phyloP scores from a whole-genome alignment of 2,329 filamentous ascomycete genomes.

The Microdochium bolleyi region DNA sequence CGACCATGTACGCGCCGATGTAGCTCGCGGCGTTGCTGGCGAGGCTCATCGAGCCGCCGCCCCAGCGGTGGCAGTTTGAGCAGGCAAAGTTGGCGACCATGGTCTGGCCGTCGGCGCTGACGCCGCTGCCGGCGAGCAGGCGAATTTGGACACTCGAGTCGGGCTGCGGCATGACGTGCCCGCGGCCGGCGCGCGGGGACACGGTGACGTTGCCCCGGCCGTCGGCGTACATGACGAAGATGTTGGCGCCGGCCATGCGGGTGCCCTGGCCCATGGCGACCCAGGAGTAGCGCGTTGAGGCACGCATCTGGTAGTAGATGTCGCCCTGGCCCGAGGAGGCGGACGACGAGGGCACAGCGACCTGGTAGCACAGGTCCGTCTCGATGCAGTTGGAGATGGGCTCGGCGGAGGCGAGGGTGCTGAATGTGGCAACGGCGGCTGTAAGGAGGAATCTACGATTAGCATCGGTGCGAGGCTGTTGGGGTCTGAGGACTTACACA shows the following conservation, averaged over 20 bases:
- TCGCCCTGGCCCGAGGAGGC: slow-evolving; percentile 40
- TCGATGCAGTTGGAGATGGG: slow-evolving; percentile 31
- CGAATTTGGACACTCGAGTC: slow-evolving; percentile 36
- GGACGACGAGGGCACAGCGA: slow-evolving; percentile 45
- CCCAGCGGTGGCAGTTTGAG: slow-evolving; percentile 42
- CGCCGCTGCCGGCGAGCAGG: slow-evolving; percentile 51
- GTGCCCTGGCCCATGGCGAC: slow-evolving; percentile 49
- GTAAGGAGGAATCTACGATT: background rate
- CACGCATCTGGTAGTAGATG: slow-evolving; percentile 54
- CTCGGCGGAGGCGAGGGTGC: slow-evolving; percentile 14
- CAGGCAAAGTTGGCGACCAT: slow-evolving; percentile 56
- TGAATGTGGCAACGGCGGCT: background rate
- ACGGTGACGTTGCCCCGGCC: slow-evolving; percentile 52
- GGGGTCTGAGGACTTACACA: background rate
- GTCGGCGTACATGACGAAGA: slow-evolving; percentile 56
- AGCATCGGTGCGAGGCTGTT: background rate
- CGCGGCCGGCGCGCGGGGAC: slow-evolving; percentile 43
- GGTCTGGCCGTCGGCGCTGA: slow-evolving; percentile 31
- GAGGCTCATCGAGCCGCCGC: slow-evolving; percentile 32
- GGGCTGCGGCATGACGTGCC: slow-evolving; percentile 37
- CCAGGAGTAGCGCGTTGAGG: slow-evolving; percentile 46
- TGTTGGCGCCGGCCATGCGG: slow-evolving; percentile 47
- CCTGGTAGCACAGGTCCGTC: slow-evolving; percentile 41
- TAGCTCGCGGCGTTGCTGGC: slow-evolving; percentile 31
- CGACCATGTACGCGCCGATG: slow-evolving; percentile 47